These are phyloP conservation scores for Carex sylvatica DNA, from an alignment of 202 grass and related monocot genomes.

Conservation along the genomic window DNA sequence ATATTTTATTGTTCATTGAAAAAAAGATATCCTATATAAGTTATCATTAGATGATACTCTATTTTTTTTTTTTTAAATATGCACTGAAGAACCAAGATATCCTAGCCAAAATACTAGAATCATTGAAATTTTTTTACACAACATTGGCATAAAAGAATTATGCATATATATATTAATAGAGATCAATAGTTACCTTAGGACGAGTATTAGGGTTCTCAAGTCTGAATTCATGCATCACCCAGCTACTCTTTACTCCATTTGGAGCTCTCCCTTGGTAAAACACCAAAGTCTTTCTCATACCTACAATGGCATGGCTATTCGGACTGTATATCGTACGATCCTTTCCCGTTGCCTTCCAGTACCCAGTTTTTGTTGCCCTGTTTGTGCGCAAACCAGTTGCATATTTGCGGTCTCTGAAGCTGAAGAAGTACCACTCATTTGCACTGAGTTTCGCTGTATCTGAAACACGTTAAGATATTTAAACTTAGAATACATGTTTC, in stretches of 20 bases:
- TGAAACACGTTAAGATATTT: constrained; percentile 12
- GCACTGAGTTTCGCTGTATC: constrained; percentile 75
- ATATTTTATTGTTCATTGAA: too few species aligned
- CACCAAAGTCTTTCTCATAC: constrained; percentile 96
- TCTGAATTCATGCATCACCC: constrained; percentile 94
- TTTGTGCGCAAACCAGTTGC: constrained; percentile 79
- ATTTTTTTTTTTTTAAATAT: too few species aligned
- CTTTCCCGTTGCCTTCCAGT: constrained; percentile 93
- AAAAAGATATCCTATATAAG: too few species aligned
- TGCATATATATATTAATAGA: background rate
- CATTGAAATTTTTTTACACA: background rate
- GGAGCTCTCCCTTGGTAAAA: constrained; percentile 82
- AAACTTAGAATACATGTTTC: background rate
- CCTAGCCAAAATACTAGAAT: background rate
- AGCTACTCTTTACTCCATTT: constrained; percentile 70
- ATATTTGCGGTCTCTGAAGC: constrained; percentile 90
- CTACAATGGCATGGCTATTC: constrained; percentile 37
- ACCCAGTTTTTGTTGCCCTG: constrained; percentile 76
- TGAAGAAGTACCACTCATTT: constrained; percentile 98
- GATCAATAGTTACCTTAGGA: constrained; percentile 38
- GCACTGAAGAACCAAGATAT: background rate
- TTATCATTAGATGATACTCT: background rate
- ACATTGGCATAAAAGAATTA: background rate
- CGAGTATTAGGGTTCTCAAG: constrained; percentile 58
- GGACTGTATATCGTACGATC: constrained; percentile 56